Evolutionary conservation across 1,284 basidiomycete genomes (phyloP).

Genomic region (Moniliophthora roreri): DNA sequence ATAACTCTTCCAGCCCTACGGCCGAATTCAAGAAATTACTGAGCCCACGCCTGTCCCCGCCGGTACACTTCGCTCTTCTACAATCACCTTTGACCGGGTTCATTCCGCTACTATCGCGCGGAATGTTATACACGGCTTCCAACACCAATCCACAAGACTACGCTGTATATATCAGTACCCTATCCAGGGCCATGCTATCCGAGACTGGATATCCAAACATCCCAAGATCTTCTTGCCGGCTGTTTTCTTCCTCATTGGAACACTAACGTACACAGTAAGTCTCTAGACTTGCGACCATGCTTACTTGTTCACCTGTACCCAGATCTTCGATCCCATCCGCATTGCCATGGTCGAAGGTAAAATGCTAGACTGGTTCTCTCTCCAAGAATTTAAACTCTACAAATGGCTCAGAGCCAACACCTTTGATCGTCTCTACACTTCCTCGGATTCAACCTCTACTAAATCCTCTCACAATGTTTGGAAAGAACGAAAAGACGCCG

Average conservation of each 20-base stretch:
- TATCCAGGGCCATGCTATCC: constrained; percentile 75
- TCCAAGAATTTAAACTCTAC: constrained; percentile 61
- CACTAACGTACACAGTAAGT: constrained; percentile 83
- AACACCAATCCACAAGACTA: constrained; percentile 53
- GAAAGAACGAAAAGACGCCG: constrained; percentile 83
- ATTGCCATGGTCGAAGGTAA: constrained; percentile 83
- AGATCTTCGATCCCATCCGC: constrained; percentile 93
- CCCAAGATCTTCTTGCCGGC: constrained; percentile 87
- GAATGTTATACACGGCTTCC: constrained; percentile 82
- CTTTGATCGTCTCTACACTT: constrained; percentile 42
- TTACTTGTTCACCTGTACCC: constrained; percentile 1
- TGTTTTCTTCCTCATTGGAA: constrained; percentile 85
- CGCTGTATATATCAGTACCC: constrained; percentile 72
- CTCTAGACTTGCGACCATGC: constrained; percentile 17
- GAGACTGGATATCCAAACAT: constrained; percentile 84
- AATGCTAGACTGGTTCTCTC: constrained; percentile 82
- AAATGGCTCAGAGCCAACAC: constrained; percentile 68
- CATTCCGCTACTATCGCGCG: constrained; percentile 80
- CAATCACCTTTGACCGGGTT: constrained; percentile 61
- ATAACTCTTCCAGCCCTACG: constrained; percentile 66
- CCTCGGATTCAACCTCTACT: constrained; percentile 14
- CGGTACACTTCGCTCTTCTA: constrained; percentile 68
- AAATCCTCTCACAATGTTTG: constrained; percentile 50
- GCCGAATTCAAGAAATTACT: constrained; percentile 71
- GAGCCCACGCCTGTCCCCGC: constrained; percentile 63